These are phyloP conservation scores for Cylindrotheca closterium DNA, from an alignment of 108 stramenopile genomes.

Conservation along the genomic window DNA sequence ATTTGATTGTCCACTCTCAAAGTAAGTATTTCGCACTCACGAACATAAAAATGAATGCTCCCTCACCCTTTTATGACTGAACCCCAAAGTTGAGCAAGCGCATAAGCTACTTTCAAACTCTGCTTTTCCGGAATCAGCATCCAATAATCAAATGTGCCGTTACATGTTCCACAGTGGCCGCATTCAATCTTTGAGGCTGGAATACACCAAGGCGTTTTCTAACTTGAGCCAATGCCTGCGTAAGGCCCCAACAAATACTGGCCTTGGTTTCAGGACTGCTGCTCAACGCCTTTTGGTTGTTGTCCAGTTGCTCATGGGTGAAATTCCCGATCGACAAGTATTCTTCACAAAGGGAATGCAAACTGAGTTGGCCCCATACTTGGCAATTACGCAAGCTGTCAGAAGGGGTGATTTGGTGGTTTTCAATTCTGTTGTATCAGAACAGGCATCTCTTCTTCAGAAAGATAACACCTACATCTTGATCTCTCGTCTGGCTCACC, in stretches of 20 bases:
- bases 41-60: constrained; percentile 30
- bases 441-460: constrained; percentile 63
- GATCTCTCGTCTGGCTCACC: constrained; percentile 93
- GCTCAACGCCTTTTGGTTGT: constrained; percentile 84
- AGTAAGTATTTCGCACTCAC: constrained; percentile 38
- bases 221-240: constrained; percentile 92
- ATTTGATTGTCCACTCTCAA: constrained; percentile 68
- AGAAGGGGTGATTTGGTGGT: constrained; percentile 90
- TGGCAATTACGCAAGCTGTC: constrained; percentile 95
- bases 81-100: constrained; percentile 89
- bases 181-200: constrained; percentile 90
- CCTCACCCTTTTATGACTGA: constrained; percentile 50
- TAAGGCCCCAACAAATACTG: constrained; percentile 94
- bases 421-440: constrained; percentile 75
- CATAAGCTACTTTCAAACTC: constrained; percentile 89
- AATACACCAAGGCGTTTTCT: constrained; percentile 94
- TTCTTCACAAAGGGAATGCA: constrained; percentile 89
- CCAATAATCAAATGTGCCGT: constrained; percentile 96
- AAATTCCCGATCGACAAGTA: constrained; percentile 90
- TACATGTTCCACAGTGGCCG: constrained; percentile 96
- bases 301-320: constrained; percentile 97
- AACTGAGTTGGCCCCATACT: constrained; percentile 83
- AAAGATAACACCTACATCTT: constrained; percentile 90
- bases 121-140: constrained; percentile 87
- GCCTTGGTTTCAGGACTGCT: constrained; percentile 87